Percentiles rank a stretch among this genome's conserved stretches.
Conservation (phyloP, 2,329 filamentous ascomycete genomes). For the Onygenales sp. region DNA sequence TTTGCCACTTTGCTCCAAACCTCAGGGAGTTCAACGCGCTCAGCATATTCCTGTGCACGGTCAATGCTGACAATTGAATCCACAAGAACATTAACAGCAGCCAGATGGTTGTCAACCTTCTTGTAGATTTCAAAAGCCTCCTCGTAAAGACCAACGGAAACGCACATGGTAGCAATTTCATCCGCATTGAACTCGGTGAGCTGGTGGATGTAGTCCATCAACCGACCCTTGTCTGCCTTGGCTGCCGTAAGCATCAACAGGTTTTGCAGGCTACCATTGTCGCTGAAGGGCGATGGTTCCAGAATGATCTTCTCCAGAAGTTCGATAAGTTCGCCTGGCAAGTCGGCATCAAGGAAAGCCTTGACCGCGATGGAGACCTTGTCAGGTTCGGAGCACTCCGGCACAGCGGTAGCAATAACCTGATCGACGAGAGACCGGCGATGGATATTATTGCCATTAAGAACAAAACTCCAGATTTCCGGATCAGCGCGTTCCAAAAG, state of each 20-base stretch:
- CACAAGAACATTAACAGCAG: constrained; percentile 83
- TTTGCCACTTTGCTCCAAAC: constrained; percentile 99
- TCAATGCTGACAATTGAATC: constrained; percentile 98
- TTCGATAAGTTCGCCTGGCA: constrained; percentile 91
- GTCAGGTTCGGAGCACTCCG: constrained; percentile 82
- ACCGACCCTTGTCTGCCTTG: constrained; percentile 87
- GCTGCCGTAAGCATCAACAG: constrained; percentile 91
- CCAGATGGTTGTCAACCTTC: constrained; percentile 83
- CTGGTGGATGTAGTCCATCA: constrained; percentile 94
- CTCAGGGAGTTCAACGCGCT: constrained; percentile 84
- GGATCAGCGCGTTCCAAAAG: constrained; percentile 79
- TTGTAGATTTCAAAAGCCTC: constrained; percentile 98
- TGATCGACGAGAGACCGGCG: constrained; percentile 90
- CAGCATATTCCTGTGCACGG: constrained; percentile 88
- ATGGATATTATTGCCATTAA: constrained; percentile 93
- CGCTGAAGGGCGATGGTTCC: constrained; percentile 98
- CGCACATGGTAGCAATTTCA: constrained; percentile 86
- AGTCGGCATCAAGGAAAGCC: constrained; percentile 80
- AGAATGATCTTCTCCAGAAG: constrained; percentile 97
- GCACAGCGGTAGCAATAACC: constrained; percentile 89
- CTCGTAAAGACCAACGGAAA: constrained; percentile 88
- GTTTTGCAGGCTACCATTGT: constrained; percentile 95
- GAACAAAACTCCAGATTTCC: constrained; percentile 90
- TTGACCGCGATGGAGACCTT: constrained; percentile 93
- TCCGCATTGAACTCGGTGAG: constrained; percentile 82